These are phyloP conservation scores for Adansonia digitata DNA, from an alignment of 345 rosid genomes.

Conservation along the genomic window DNA sequence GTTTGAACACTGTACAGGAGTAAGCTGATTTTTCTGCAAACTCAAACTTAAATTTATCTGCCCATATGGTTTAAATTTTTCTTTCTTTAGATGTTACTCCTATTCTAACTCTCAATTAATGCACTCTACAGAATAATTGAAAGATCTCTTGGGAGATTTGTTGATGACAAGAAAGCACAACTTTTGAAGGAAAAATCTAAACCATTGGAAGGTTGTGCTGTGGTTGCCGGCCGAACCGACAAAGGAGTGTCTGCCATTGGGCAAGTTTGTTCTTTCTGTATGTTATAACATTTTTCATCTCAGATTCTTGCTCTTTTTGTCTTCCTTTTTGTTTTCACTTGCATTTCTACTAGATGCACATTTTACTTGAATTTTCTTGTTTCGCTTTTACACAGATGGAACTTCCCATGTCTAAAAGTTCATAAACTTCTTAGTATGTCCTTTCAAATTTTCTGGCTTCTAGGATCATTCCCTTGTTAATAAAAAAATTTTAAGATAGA, in stretches of 20 bases:
- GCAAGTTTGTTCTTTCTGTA: conserved; percentile 98
- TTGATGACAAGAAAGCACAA: conserved; percentile 85
- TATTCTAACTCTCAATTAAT: not conserved
- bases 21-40: conserved; percentile 21
- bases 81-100: not conserved
- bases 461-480: too few relatives aligned
- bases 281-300: conserved; percentile 20
- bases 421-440: not conserved
- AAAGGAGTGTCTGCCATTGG: conserved; percentile 91
- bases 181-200: conserved; percentile 59
- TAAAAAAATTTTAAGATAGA: too few relatives aligned
- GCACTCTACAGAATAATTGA: conserved; percentile 62
- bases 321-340: not conserved
- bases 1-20: conserved; percentile 82
- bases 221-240: conserved; percentile 96
- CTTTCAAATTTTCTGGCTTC: too few relatives aligned
- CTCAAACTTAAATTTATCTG: not conserved
- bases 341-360: not conserved
- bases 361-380: not conserved
- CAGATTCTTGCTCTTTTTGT: not conserved
- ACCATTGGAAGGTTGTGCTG: conserved; percentile 77
- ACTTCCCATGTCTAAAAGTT: not conserved
- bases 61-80: not conserved
- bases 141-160: conserved; percentile 72
- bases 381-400: not conserved